Percentiles rank a stretch among this genome's conserved stretches.
These are phyloP conservation scores for Lumnitzera littorea DNA, from an alignment of 345 rosid species.

Conservation along the genomic window DNA sequence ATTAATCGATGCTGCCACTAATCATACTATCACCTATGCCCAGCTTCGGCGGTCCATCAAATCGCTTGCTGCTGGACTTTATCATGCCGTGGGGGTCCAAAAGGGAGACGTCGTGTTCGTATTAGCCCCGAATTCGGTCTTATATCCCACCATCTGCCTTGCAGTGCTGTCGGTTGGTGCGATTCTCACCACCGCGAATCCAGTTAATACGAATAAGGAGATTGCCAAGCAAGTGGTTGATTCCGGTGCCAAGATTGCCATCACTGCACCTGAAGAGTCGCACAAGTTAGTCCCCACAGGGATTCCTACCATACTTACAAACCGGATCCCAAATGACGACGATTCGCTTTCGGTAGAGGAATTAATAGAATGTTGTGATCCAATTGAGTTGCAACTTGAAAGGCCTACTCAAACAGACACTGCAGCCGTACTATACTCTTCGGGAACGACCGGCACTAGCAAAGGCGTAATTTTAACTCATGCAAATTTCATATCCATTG, in stretches of 20 bases:
- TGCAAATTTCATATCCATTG: constrained; percentile 36
- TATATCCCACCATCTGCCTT: constrained; percentile 41
- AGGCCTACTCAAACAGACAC: constrained; percentile 34
- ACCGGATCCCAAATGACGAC: constrained; percentile 4
- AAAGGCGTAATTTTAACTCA: constrained; percentile 58
- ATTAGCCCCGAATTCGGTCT: constrained; percentile 45
- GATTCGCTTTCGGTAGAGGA: constrained; percentile 31
- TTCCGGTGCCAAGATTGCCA: constrained; percentile 42
- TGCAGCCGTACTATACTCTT: constrained; percentile 54
- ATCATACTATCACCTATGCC: constrained; percentile 23
- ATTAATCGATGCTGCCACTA: constrained; percentile 33
- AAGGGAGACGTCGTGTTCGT: constrained; percentile 54
- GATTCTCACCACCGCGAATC: constrained; percentile 47
- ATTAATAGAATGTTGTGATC: constrained; percentile 33
- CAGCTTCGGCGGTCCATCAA: constrained; percentile 35
- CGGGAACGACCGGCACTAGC: constrained; percentile 63
- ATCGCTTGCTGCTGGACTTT: constrained; percentile 37
- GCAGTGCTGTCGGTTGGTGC: constrained; percentile 52
- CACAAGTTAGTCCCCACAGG: constrained; percentile 30
- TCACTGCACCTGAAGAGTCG: constrained; percentile 38
- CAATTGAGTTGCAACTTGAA: constrained; percentile 13
- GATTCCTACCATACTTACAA: constrained; percentile 26
- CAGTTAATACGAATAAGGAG: constrained; percentile 40
- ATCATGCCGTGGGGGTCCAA: constrained; percentile 33
- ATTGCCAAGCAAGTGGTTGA: constrained; percentile 41